Conservation (phyloP, 2,329 filamentous ascomycete genomes). For the Paraconiothyrium brasiliense region DNA sequence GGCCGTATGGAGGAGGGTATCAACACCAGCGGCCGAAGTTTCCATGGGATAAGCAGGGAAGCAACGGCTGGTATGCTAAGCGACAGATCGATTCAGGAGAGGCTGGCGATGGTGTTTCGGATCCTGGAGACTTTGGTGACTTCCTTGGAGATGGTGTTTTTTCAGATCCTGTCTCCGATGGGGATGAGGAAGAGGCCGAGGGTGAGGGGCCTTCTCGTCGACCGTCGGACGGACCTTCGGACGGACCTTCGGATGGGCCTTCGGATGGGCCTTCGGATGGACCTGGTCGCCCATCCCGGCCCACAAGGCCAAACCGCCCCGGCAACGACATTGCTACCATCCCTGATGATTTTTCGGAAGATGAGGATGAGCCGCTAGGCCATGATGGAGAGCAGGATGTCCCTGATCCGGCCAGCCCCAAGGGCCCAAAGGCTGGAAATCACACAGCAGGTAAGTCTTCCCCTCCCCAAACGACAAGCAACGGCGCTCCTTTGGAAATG, state of each 20-base stretch:
- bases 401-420: background rate
- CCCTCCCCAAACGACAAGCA: background rate
- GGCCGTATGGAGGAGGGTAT: background rate
- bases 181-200: background rate
- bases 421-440: background rate
- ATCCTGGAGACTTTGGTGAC: background rate
- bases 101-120: background rate
- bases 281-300: background rate
- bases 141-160: background rate
- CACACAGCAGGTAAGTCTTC: background rate
- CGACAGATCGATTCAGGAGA: background rate
- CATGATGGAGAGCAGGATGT: background rate
- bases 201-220: too few relatives aligned
- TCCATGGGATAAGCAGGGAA: slow-evolving; percentile 1
- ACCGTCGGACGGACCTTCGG: too few relatives aligned
- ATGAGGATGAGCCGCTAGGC: background rate
- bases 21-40: background rate
- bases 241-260: too few relatives aligned
- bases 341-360: background rate
- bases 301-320: background rate
- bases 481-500: background rate
- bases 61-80: background rate
- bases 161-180: background rate
- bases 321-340: background rate
- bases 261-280: too few relatives aligned